Evolutionary conservation across 129 eudicot species (phyloP).

Genomic region (Chrysanthemum lavandulifolium): DNA sequence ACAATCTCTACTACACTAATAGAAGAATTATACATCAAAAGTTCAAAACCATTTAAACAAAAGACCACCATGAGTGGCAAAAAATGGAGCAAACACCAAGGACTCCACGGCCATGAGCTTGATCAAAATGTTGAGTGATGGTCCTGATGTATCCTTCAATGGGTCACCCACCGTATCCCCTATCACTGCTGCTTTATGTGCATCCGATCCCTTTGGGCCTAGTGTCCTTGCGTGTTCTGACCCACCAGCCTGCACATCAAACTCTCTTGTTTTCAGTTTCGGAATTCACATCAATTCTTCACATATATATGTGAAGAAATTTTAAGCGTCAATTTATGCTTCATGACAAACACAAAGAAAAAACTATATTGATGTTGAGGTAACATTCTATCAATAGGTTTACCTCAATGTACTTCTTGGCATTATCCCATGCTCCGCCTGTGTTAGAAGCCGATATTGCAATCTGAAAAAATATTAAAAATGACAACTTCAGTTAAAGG

Average conservation of each 20-base stretch:
- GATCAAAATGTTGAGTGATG: slow-evolving; percentile 52
- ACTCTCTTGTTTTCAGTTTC: background rate
- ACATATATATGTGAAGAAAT: background rate
- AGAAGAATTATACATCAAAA: background rate
- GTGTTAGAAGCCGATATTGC: slow-evolving; percentile 63
- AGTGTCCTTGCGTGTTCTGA: slow-evolving; percentile 44
- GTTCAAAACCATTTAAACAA: slow-evolving; percentile 35
- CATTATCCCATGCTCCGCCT: slow-evolving; percentile 64
- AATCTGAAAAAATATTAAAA: slow-evolving; percentile 21
- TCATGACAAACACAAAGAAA: background rate
- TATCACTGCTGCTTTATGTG: slow-evolving; percentile 55
- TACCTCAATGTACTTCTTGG: slow-evolving; percentile 63
- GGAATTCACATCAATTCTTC: background rate
- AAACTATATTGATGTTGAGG: background rate
- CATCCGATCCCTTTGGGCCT: slow-evolving; percentile 60
- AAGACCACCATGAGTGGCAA: slow-evolving; percentile 51
- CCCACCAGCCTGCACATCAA: slow-evolving; percentile 42
- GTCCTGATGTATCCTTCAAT: slow-evolving; percentile 53
- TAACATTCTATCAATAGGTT: background rate
- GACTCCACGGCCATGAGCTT: slow-evolving; percentile 62
- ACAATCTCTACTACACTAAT: background rate
- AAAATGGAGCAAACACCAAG: slow-evolving; percentile 49
- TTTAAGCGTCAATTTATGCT: background rate
- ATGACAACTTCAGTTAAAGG: background rate
- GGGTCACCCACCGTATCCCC: slow-evolving; percentile 59